phyloP scores from a whole-genome alignment of 805 yeast genomes.

The Candida golubevii region DNA sequence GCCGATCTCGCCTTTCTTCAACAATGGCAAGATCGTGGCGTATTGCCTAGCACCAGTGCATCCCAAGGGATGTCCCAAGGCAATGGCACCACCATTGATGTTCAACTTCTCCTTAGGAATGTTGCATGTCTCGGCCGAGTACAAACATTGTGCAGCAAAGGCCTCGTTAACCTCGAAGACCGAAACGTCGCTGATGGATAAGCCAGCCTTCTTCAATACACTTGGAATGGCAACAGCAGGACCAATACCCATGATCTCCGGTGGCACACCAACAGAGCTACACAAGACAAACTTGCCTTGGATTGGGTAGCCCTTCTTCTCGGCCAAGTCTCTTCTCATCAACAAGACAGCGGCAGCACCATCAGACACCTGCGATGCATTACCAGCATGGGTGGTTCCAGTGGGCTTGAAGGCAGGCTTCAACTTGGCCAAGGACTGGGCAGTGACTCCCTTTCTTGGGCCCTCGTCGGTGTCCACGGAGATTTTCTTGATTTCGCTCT shows the following conservation, averaged over 20 bases:
- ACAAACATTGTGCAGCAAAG: slow-evolving; percentile 91
- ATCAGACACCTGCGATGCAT: slow-evolving; percentile 92
- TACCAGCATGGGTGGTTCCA: slow-evolving; percentile 93
- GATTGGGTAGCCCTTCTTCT: slow-evolving; percentile 63
- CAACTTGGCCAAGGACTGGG: slow-evolving; percentile 66
- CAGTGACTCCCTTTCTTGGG: slow-evolving; percentile 81
- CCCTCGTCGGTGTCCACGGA: slow-evolving; percentile 77
- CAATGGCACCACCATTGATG: slow-evolving; percentile 96
- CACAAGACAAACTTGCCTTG: slow-evolving; percentile 78
- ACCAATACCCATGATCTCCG: slow-evolving; percentile 96
- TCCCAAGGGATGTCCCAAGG: slow-evolving; percentile 84
- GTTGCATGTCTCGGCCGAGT: slow-evolving; percentile 60
- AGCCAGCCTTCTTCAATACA: slow-evolving; percentile 57
- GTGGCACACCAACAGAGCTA: slow-evolving; percentile 88
- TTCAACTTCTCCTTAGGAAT: slow-evolving; percentile 50
- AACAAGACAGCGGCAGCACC: slow-evolving; percentile 91
- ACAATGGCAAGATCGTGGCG: slow-evolving; percentile 80
- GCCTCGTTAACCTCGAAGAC: slow-evolving; percentile 94
- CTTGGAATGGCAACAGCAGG: slow-evolving; percentile 95
- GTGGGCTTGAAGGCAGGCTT: slow-evolving; percentile 82
- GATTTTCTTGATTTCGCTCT: slow-evolving; percentile 38
- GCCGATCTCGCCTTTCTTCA: slow-evolving; percentile 77
- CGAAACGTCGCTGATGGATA: slow-evolving; percentile 61
- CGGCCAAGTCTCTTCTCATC: slow-evolving; percentile 82
- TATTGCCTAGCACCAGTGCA: slow-evolving; percentile 80